These are phyloP conservation scores for Monilinia vaccinii-corymbosi DNA, from an alignment of 2,329 filamentous ascomycete genomes.

Conservation along the genomic window DNA sequence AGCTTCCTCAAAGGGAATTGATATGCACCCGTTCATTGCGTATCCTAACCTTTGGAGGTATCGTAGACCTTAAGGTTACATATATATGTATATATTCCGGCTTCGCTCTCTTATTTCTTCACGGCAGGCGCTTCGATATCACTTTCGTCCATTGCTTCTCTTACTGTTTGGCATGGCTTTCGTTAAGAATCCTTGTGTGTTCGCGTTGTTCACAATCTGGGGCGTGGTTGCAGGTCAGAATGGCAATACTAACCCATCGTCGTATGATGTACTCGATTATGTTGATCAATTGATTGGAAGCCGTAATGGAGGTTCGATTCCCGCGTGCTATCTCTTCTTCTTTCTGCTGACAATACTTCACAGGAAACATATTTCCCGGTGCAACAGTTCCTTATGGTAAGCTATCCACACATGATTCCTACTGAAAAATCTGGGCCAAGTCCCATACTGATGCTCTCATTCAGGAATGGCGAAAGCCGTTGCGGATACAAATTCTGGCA, in stretches of 20 bases:
- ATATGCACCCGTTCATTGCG: neutral
- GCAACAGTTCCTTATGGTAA: slow-evolving; percentile 43
- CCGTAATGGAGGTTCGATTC: slow-evolving; percentile 39
- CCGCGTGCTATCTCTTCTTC: neutral
- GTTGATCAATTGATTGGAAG: slow-evolving; percentile 47
- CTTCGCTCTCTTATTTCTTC: neutral
- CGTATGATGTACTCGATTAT: slow-evolving; percentile 33
- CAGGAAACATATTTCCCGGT: slow-evolving; percentile 44
- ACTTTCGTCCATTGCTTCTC: neutral
- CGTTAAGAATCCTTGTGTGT: neutral
- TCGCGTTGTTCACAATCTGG: slow-evolving; percentile 1
- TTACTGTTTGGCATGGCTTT: slow-evolving; percentile 10
- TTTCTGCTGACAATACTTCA: neutral
- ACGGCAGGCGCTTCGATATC: neutral
- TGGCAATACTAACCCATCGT: slow-evolving; percentile 11
- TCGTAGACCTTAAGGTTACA: neutral
- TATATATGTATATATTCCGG: neutral
- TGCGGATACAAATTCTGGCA: slow-evolving; percentile 42
- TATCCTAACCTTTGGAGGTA: neutral
- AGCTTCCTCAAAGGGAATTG: slow-evolving; percentile 4
- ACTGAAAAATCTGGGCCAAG: neutral
- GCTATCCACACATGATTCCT: neutral
- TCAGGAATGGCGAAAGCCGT: slow-evolving; percentile 41
- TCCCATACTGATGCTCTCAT: slow-evolving; percentile 19
- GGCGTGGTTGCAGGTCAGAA: slow-evolving; percentile 13